Conservation (phyloP, 164 flowering plant species). For the grape (Vitis vinifera) region DNA sequence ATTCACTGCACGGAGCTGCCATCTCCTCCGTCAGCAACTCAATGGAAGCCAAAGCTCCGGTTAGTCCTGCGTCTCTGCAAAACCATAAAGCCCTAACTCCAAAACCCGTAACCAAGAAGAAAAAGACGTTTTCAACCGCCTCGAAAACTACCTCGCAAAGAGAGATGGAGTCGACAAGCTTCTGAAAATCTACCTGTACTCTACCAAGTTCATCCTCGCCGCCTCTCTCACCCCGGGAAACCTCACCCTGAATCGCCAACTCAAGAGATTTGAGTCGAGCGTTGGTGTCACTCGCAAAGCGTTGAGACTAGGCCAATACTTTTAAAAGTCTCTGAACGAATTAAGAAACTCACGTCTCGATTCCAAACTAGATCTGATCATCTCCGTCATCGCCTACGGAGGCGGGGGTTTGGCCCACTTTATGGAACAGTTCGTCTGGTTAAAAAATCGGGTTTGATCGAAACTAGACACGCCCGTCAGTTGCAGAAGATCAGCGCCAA, state of each 20-base stretch:
- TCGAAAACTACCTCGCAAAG: slow-evolving; percentile 78
- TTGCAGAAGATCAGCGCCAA: slow-evolving; percentile 73
- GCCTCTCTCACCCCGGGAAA: slow-evolving; percentile 47
- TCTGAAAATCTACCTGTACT: slow-evolving; percentile 90
- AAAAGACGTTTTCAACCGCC: slow-evolving; percentile 62
- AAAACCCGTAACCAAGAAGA: slow-evolving; percentile 15
- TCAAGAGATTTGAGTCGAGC: slow-evolving; percentile 78
- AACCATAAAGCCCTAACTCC: slow-evolving; percentile 6
- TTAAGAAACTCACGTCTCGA: slow-evolving; percentile 32
- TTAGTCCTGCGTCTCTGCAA: not conserved
- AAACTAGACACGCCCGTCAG: slow-evolving; percentile 25
- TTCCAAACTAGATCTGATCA: slow-evolving; percentile 31
- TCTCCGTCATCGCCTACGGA: slow-evolving; percentile 68
- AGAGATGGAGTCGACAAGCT: slow-evolving; percentile 97
- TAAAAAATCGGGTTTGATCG: slow-evolving; percentile 78
- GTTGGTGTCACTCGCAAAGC: slow-evolving; percentile 91
- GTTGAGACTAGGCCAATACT: slow-evolving; percentile 85
- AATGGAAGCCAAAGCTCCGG: slow-evolving; percentile 21
- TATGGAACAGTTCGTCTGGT: slow-evolving; percentile 83
- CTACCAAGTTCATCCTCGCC: slow-evolving; percentile 77
- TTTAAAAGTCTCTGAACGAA: slow-evolving; percentile 89
- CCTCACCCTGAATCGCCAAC: slow-evolving; percentile 37
- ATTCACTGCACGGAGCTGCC: not conserved
- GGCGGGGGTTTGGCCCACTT: slow-evolving; percentile 85
- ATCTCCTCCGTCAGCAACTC: no score